phyloP scores from a whole-genome alignment of 805 yeast genomes.

The Yarrowia sp. region DNA sequence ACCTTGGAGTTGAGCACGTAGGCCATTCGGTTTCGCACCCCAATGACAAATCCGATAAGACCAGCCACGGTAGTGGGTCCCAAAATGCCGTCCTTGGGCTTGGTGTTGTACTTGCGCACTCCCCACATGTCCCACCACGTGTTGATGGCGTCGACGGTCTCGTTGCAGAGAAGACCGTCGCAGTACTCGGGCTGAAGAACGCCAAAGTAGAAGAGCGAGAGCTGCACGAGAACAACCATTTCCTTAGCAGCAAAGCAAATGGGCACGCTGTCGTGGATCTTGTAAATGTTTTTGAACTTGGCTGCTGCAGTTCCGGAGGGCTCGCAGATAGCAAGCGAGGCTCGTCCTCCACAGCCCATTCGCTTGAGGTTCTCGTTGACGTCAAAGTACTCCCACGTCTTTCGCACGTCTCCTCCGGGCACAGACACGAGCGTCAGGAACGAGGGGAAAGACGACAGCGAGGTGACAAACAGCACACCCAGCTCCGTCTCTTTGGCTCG shows the following conservation, averaged over 20 bases:
- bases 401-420: conserved; percentile 42
- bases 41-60: conserved; percentile 69
- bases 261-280: conserved; percentile 50
- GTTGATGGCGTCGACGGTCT: conserved; percentile 66
- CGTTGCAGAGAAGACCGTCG: conserved; percentile 81
- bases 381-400: conserved; percentile 56
- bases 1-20: conserved; percentile 53
- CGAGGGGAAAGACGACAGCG: conserved; percentile 77
- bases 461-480: conserved; percentile 74
- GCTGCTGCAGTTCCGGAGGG: conserved; percentile 78
- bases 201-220: conserved; percentile 72
- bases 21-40: conserved; percentile 64
- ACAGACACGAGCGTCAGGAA: conserved; percentile 68
- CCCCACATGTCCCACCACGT: conserved; percentile 86
- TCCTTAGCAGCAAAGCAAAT: conserved; percentile 68
- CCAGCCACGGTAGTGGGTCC: conserved; percentile 74
- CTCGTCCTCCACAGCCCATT: conserved; percentile 80
- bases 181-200: conserved; percentile 64
- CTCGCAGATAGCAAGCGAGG: conserved; percentile 65
- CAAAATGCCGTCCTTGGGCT: conserved; percentile 52
- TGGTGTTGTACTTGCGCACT: conserved; percentile 35
- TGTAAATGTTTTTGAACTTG: conserved; percentile 74
- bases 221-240: conserved; percentile 70
- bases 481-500: conserved; percentile 61
- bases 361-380: conserved; percentile 76